Percentiles rank a stretch among this genome's conserved stretches.
Conservation (phyloP, 192 early-diverging fungal genomes). For the Coemansia sp. region DNA sequence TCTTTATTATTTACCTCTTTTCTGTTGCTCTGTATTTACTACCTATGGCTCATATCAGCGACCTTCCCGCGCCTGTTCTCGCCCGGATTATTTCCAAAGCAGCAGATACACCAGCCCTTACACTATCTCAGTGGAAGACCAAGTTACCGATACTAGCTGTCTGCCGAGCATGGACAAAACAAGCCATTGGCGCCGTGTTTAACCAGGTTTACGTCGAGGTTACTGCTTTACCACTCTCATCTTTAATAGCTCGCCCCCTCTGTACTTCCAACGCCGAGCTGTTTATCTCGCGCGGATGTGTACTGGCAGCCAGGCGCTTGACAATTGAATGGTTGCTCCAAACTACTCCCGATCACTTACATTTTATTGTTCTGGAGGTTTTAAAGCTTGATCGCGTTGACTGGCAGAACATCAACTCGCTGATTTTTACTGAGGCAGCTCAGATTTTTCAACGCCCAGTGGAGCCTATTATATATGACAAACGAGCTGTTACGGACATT, state of each 20-base stretch:
- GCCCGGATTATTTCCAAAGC: background rate
- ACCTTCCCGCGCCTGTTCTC: background rate
- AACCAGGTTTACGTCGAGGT: background rate
- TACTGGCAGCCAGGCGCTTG: background rate
- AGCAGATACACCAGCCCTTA: background rate
- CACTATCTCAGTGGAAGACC: background rate
- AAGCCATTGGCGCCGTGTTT: background rate
- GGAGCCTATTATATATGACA: background rate
- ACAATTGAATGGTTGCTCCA: background rate
- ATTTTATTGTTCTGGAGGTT: background rate
- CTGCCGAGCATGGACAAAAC: background rate
- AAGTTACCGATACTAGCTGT: background rate
- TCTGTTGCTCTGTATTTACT: background rate
- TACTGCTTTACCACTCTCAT: no score
- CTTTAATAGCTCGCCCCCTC: background rate
- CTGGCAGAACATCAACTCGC: background rate
- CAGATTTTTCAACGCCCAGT: fast-evolving
- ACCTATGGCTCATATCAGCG: background rate
- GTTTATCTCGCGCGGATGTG: background rate
- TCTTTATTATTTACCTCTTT: background rate
- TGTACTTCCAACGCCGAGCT: background rate
- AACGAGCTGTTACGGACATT: background rate
- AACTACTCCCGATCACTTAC: background rate
- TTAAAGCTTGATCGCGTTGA: background rate
- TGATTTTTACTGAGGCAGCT: background rate